A percentile compares a stretch with the other conserved stretches of the same genome.
Conservation (phyloP, 805 yeast genomes). For the Sungouiozyma ichnusensis region DNA sequence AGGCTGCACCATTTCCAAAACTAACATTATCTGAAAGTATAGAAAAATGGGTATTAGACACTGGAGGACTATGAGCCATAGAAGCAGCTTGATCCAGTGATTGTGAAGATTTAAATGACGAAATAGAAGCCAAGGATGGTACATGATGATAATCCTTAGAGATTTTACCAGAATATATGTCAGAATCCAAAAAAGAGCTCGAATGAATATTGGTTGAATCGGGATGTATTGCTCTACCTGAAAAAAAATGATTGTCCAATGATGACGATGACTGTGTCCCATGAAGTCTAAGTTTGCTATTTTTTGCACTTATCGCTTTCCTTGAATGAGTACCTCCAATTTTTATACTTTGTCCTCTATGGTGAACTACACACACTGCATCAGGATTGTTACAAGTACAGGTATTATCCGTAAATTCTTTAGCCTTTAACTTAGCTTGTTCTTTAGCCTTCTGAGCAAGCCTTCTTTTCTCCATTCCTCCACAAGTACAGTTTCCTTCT, state of each 20-base stretch:
- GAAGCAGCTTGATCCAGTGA: slow-evolving; percentile 23
- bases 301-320: slow-evolving; percentile 3
- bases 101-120: slow-evolving; percentile 25
- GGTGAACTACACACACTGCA: slow-evolving; percentile 15
- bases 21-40: slow-evolving; percentile 7
- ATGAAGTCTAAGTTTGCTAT: slow-evolving; percentile 5
- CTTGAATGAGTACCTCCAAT: not conserved
- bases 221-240: slow-evolving; percentile 7
- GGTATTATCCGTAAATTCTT: slow-evolving; percentile 21
- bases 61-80: slow-evolving; percentile 23
- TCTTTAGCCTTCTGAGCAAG: slow-evolving; percentile 25
- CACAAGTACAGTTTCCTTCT: slow-evolving; percentile 49
- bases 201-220: slow-evolving; percentile 10
- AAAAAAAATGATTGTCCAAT: slow-evolving; percentile 8
- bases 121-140: slow-evolving; percentile 23
- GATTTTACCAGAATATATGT: slow-evolving; percentile 16
- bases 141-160: slow-evolving; percentile 24
- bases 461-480: slow-evolving; percentile 38
- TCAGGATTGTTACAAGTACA: slow-evolving; percentile 26
- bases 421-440: slow-evolving; percentile 23
- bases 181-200: slow-evolving; percentile 16
- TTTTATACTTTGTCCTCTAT: slow-evolving; percentile 12
- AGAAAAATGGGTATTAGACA: slow-evolving; percentile 9
- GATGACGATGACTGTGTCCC: slow-evolving; percentile 9
- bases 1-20: not conserved